phyloP scores from a whole-genome alignment of 2,329 filamentous ascomycete genomes.

The Coleophoma eucalyptorum region DNA sequence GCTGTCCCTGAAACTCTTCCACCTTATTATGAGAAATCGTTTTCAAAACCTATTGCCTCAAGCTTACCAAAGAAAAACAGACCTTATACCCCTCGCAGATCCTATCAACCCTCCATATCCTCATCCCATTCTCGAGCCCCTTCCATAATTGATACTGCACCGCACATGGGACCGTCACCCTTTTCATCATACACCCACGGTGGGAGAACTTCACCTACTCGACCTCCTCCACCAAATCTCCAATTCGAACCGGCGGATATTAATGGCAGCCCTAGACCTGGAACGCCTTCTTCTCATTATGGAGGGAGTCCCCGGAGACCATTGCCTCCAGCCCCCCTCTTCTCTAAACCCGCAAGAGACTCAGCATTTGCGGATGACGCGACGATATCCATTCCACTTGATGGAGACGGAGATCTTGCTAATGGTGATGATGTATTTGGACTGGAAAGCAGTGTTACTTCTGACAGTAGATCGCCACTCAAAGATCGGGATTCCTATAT shows the following conservation, averaged over 20 bases:
- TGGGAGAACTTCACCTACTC: slow-evolving; percentile 47
- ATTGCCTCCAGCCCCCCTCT: slow-evolving; percentile 83
- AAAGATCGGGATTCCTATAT: slow-evolving; percentile 34
- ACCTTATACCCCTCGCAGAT: slow-evolving; percentile 30
- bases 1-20: slow-evolving; percentile 31
- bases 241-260: slow-evolving; percentile 84
- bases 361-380: slow-evolving; percentile 60
- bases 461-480: slow-evolving; percentile 11
- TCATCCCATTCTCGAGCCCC: slow-evolving; percentile 41
- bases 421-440: slow-evolving; percentile 68
- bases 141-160: slow-evolving; percentile 53
- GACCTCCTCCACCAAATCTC: slow-evolving; percentile 65
- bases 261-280: slow-evolving; percentile 85
- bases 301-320: slow-evolving; percentile 84
- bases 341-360: slow-evolving; percentile 52
- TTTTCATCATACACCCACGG: slow-evolving; percentile 54
- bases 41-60: slow-evolving; percentile 12
- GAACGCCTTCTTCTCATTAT: slow-evolving; percentile 85
- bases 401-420: slow-evolving; percentile 36
- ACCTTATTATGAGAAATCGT: slow-evolving; percentile 6
- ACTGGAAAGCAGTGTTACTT: slow-evolving; percentile 34
- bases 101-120: slow-evolving; percentile 43
- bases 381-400: slow-evolving; percentile 69
- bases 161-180: slow-evolving; percentile 57
- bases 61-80: slow-evolving; percentile 23